Percentiles rank a stretch among this genome's conserved stretches.
Conservation (phyloP, 441 rosid genomes). For the Gossypium davidsonii region DNA sequence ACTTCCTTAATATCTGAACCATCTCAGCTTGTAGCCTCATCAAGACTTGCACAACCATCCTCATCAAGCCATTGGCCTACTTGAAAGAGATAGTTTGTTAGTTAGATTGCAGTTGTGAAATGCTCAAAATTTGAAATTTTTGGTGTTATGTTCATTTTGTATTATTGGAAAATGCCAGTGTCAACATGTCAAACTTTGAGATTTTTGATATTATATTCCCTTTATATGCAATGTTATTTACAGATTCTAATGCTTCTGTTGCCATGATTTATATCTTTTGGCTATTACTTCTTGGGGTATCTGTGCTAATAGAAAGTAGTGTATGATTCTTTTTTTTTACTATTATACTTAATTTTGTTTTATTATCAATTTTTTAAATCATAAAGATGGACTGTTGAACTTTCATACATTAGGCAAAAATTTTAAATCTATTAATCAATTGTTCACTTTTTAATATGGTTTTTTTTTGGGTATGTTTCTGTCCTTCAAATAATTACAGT, state of each 20-base stretch:
- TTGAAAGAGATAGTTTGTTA: too few relatives aligned
- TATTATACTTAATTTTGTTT: neutral
- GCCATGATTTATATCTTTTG: neutral
- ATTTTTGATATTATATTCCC: too few relatives aligned
- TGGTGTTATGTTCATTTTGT: too few relatives aligned
- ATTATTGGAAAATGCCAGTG: too few relatives aligned
- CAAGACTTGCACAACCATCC: too few relatives aligned
- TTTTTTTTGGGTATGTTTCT: slow-evolving; percentile 52
- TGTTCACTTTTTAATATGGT: neutral
- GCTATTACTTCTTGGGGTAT: neutral
- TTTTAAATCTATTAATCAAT: neutral
- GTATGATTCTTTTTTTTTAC: neutral
- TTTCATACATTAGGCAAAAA: neutral
- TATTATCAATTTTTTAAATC: neutral
- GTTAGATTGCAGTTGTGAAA: too few relatives aligned
- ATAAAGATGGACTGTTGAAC: neutral
- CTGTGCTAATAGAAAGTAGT: neutral
- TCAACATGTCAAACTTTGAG: too few relatives aligned
- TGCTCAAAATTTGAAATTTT: too few relatives aligned
- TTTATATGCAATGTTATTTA: too few relatives aligned
- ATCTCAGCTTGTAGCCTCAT: too few relatives aligned
- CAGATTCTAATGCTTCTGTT: neutral
- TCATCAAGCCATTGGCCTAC: too few relatives aligned
- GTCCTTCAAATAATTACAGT: neutral
- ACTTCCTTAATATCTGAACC: too few relatives aligned